Conservation (phyloP, 768 basidiomycete genomes). For the Mycena chlorophos region DNA sequence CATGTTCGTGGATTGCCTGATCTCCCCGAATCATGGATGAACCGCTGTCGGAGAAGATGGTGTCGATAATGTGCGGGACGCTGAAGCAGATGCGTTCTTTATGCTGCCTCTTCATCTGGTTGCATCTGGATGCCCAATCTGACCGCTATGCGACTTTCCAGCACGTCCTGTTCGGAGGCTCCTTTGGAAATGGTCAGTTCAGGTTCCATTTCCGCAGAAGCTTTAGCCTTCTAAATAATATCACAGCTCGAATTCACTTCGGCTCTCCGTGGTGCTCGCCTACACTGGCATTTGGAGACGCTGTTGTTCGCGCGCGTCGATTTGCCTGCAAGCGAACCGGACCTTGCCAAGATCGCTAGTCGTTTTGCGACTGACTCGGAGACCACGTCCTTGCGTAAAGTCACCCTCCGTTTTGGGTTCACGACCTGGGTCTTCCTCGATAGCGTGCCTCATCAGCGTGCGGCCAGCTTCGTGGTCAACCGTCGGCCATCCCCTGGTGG, state of each 20-base stretch:
- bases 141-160: slow-evolving; percentile 21
- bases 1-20: slow-evolving; percentile 19
- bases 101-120: slow-evolving; percentile 19
- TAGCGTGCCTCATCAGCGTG: slow-evolving; percentile 13
- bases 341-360: slow-evolving; percentile 15
- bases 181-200: slow-evolving; percentile 20
- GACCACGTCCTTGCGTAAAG: slow-evolving; percentile 13
- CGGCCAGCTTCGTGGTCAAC: slow-evolving; percentile 14
- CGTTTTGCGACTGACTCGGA: slow-evolving; percentile 9
- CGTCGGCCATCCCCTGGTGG: too few species aligned
- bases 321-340: slow-evolving; percentile 8
- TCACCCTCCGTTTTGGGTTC: slow-evolving; percentile 9
- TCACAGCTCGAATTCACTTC: slow-evolving; percentile 19
- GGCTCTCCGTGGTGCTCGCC: slow-evolving; percentile 19
- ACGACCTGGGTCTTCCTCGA: slow-evolving; percentile 23
- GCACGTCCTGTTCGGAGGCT: slow-evolving; percentile 19
- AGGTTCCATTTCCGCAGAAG: background rate
- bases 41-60: slow-evolving; percentile 20
- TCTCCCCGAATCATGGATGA: slow-evolving; percentile 15
- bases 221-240: background rate
- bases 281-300: slow-evolving; percentile 7
- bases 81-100: slow-evolving; percentile 19
- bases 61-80: slow-evolving; percentile 15
- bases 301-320: slow-evolving; percentile 20
- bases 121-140: slow-evolving; percentile 19